Evolutionary conservation across 768 basidiomycete genomes (phyloP), one percentile per base, ranked within the genome.

Genomic region (Porphyrellus cyaneotinctus): DNA sequence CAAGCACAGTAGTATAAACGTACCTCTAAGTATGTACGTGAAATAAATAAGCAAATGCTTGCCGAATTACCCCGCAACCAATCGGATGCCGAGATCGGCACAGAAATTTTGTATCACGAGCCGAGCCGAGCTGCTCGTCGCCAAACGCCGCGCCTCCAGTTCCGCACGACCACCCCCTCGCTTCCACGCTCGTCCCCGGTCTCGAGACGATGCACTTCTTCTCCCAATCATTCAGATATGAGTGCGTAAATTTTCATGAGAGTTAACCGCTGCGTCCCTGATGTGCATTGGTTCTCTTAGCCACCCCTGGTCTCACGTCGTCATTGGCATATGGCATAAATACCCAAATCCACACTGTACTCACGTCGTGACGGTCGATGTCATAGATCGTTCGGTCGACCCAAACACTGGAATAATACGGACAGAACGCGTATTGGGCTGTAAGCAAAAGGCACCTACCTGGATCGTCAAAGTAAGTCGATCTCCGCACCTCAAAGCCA

Each of bases 321-420:
- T 93, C 56, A 86, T 88, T 65, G 90, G 89, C 58, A 89, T 95
- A 79, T 94, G 91, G 88, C 85, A 87, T 59, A 97, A 97, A 78
- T 97, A 97, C 71, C 94, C 94, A 47, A 95, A 95, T 69, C 87
- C 92, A 48, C 88, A 88, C 64, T 92, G 91, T 72, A 81, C 87
- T 22, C 91, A 93, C 68, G 91, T 93, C 59, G 76, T 91, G 59
- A 88, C 87, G 58, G 80, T 93, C 65, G 91, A 93, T 70, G 91
- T 93, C 26, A 55, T 95, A 51, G 88, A 92, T 74, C 85, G 94
- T 57, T 79, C 85, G 13, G 78, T 95, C 13, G 85, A 95, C 73
- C 81, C 90, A 26, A 70, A 76, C 50, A 93, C 90, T 11, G 95
- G 95, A 30, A 80, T 95, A 58, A 87, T 97, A 64, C 82, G 94